Conservation (phyloP, 257 asterid genomes). For the Jacaranda copaia region DNA sequence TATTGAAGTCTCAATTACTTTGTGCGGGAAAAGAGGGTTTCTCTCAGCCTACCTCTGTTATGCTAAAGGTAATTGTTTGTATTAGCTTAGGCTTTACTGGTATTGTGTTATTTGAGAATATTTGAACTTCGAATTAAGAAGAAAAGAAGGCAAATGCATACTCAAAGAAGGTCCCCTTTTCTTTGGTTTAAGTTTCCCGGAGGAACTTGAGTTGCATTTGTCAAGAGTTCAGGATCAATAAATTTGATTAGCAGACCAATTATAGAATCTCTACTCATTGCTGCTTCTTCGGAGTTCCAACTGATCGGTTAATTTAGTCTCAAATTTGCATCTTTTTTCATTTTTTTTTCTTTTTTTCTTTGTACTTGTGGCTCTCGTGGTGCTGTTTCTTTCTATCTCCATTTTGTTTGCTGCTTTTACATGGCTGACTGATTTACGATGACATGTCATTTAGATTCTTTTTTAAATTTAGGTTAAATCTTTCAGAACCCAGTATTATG, state of each 20-base stretch:
- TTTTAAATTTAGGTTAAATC: too few relatives aligned
- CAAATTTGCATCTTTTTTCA: too few relatives aligned
- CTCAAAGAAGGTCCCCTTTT: not conserved
- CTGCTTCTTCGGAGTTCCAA: too few relatives aligned
- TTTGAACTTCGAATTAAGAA: not conserved
- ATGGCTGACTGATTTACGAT: not conserved
- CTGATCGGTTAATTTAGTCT: not conserved
- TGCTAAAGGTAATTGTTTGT: not conserved
- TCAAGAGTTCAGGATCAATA: too few relatives aligned
- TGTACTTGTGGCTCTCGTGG: not conserved
- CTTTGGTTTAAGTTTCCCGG: not conserved
- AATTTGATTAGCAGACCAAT: not conserved
- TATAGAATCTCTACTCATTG: not conserved
- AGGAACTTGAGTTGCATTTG: not conserved
- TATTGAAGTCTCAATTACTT: not conserved
- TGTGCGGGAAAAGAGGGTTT: not conserved
- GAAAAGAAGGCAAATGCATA: not conserved
- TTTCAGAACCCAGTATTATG: too few relatives aligned
- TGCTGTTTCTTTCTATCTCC: not conserved
- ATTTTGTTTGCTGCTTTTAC: not conserved
- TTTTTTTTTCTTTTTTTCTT: not conserved
- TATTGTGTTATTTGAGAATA: not conserved
- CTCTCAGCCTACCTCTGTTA: not conserved
- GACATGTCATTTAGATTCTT: not conserved
- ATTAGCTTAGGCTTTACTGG: not conserved